A percentile compares a stretch with the other conserved stretches of the same genome.
phyloP scores from a whole-genome alignment of 768 basidiomycete genomes.

The Sporobolomyces pararoseus region DNA sequence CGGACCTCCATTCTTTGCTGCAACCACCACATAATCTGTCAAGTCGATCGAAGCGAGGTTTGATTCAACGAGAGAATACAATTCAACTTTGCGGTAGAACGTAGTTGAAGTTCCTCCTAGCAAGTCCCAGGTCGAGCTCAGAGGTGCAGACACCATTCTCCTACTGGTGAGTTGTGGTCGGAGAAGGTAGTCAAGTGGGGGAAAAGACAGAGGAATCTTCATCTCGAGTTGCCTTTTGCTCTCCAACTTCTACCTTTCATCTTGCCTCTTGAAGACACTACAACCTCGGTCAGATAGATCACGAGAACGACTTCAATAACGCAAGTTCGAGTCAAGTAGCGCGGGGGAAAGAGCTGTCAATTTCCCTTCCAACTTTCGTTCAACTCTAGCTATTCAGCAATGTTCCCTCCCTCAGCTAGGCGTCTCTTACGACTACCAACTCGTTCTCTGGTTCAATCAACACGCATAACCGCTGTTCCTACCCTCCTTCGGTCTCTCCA shows the following conservation, averaged over 20 bases:
- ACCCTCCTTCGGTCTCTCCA: neutral
- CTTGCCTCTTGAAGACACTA: no score
- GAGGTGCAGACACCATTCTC: conserved; percentile 45
- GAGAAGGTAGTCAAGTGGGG: neutral
- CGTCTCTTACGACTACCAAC: no score
- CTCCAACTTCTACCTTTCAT: neutral
- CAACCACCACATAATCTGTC: conserved; percentile 71
- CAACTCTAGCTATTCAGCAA: neutral
- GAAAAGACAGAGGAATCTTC: neutral
- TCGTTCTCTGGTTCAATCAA: no score
- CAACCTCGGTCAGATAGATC: no score
- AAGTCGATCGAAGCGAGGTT: conserved; percentile 69
- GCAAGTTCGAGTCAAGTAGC: no score
- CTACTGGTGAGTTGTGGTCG: neutral
- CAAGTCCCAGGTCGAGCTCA: conserved; percentile 81
- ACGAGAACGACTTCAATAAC: no score
- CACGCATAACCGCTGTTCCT: no score
- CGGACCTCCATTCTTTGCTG: conserved; percentile 82
- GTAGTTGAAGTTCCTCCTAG: conserved; percentile 60
- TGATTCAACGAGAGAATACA: conserved; percentile 63
- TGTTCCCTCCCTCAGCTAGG: neutral
- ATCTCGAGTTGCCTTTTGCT: conserved; percentile 2
- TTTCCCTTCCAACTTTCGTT: neutral
- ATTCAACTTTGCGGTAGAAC: conserved; percentile 75
- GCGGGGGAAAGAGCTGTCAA: no score